Conservation (phyloP, 768 basidiomycete genomes). For the Kwoniella europaea region DNA sequence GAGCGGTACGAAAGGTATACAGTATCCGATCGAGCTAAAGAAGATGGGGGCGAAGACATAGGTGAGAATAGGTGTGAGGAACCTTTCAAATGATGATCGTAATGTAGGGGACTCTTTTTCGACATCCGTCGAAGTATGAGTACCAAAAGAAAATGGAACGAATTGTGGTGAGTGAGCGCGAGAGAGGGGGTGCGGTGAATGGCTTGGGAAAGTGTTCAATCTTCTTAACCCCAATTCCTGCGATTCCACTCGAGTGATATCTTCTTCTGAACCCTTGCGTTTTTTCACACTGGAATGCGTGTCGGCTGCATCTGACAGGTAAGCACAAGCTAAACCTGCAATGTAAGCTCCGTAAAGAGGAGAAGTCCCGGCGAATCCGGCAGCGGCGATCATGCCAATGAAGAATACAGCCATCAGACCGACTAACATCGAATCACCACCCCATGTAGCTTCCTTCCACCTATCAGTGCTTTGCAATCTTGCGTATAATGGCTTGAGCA, state of each 20-base stretch:
- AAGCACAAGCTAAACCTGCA: slow-evolving; percentile 64
- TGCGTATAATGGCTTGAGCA: slow-evolving; percentile 46
- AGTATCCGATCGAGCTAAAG: slow-evolving; percentile 68
- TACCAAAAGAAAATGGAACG: not conserved
- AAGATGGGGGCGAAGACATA: slow-evolving; percentile 68
- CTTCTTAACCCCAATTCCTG: not conserved
- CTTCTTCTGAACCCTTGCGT: not conserved
- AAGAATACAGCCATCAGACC: slow-evolving; percentile 60
- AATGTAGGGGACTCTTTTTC: slow-evolving; percentile 22
- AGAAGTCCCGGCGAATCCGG: slow-evolving; percentile 65
- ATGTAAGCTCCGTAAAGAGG: slow-evolving; percentile 70
- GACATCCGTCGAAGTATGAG: not conserved
- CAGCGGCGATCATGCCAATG: slow-evolving; percentile 63
- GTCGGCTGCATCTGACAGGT: slow-evolving; percentile 37
- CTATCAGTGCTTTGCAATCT: slow-evolving; percentile 5
- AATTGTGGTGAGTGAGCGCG: not conserved
- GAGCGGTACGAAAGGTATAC: slow-evolving; percentile 64
- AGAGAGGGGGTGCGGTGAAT: not conserved
- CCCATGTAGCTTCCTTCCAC: slow-evolving; percentile 11
- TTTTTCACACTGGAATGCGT: not conserved
- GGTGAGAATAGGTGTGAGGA: slow-evolving; percentile 60
- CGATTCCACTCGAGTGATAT: not conserved
- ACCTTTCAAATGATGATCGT: slow-evolving; percentile 56
- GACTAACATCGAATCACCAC: slow-evolving; percentile 35
- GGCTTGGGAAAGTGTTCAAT: slow-evolving; percentile 2